phyloP scores from a whole-genome alignment of 441 rosid genomes.

The Erodium trifolium region DNA sequence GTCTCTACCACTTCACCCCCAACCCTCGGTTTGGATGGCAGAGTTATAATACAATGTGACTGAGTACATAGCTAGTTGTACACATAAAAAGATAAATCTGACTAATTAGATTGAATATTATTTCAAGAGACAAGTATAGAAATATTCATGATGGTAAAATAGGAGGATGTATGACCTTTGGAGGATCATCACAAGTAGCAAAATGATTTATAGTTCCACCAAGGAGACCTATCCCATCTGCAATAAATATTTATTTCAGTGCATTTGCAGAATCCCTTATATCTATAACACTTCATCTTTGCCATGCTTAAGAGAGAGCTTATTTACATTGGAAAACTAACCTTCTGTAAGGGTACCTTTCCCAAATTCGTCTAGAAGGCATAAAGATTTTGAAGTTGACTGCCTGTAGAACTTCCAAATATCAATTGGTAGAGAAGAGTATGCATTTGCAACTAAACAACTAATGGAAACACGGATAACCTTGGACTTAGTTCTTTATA shows the following conservation, averaged over 20 bases:
- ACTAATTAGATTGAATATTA: not conserved
- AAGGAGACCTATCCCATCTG: conserved; percentile 96
- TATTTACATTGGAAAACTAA: conserved; percentile 21
- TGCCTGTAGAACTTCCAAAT: conserved; percentile 46
- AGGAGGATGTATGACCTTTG: conserved; percentile 60
- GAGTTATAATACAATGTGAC: not conserved
- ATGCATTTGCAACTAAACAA: conserved; percentile 6
- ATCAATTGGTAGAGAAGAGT: conserved; percentile 16
- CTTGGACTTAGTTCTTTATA: not conserved
- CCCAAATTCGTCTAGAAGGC: conserved; percentile 95
- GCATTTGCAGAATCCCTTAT: conserved; percentile 14
- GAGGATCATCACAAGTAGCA: conserved; percentile 52
- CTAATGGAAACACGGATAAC: not conserved
- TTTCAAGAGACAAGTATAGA: not conserved
- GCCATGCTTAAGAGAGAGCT: conserved; percentile 3
- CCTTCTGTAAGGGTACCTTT: conserved; percentile 99
- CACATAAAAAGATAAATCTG: not conserved
- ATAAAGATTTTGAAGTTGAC: conserved; percentile 84
- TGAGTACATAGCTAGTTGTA: not conserved
- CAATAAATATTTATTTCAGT: conserved; percentile 20
- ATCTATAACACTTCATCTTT: conserved; percentile 3
- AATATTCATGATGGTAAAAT: conserved; percentile 6
- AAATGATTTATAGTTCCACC: conserved; percentile 85
- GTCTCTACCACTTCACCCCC: no score
- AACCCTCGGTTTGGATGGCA: not conserved